Percentiles rank a stretch among this genome's conserved stretches.
Evolutionary conservation across 2,329 filamentous ascomycete genomes (phyloP).

Genomic region (Fusarium camptoceras): DNA sequence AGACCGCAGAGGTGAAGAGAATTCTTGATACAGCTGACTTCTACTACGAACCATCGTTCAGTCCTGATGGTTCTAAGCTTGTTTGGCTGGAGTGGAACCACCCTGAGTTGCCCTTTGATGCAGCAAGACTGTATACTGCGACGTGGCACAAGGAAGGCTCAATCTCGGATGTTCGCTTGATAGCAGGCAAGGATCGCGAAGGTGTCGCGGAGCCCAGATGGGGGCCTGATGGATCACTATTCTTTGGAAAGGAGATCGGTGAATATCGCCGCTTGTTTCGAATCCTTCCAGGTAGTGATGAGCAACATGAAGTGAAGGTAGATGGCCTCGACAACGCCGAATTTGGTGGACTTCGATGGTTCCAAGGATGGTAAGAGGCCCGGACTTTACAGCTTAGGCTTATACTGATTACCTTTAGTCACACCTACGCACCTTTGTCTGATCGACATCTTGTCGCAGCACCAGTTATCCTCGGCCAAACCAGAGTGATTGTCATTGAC

Average conservation of each 20-base stretch:
- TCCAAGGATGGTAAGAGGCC: conserved; percentile 48
- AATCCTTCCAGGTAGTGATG: conserved; percentile 45
- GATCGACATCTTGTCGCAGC: conserved; percentile 51
- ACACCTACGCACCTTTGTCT: conserved; percentile 55
- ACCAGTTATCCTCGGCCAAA: conserved; percentile 49
- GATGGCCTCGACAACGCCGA: conserved; percentile 57
- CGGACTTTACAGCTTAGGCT: rapidly evolving
- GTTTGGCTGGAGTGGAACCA: conserved; percentile 68
- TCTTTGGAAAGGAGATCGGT: conserved; percentile 60
- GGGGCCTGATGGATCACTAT: conserved; percentile 61
- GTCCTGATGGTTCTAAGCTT: conserved; percentile 57
- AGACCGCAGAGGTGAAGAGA: conserved; percentile 55
- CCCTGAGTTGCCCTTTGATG: conserved; percentile 64
- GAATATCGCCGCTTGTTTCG: conserved; percentile 62
- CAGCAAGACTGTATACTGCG: conserved; percentile 58
- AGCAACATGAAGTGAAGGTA: conserved; percentile 49
- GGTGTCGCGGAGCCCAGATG: conserved; percentile 64
- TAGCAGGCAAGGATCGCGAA: conserved; percentile 58
- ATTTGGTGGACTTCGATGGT: conserved; percentile 51
- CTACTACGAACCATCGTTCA: conserved; percentile 63
- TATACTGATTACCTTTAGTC: conserved; percentile 44
- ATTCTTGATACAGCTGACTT: conserved; percentile 63
- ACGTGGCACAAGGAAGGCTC: conserved; percentile 52
- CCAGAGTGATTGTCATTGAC: conserved; percentile 54
- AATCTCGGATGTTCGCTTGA: conserved; percentile 47